phyloP scores from a whole-genome alignment of 2,329 filamentous ascomycete genomes.

The Fusarium clavum region DNA sequence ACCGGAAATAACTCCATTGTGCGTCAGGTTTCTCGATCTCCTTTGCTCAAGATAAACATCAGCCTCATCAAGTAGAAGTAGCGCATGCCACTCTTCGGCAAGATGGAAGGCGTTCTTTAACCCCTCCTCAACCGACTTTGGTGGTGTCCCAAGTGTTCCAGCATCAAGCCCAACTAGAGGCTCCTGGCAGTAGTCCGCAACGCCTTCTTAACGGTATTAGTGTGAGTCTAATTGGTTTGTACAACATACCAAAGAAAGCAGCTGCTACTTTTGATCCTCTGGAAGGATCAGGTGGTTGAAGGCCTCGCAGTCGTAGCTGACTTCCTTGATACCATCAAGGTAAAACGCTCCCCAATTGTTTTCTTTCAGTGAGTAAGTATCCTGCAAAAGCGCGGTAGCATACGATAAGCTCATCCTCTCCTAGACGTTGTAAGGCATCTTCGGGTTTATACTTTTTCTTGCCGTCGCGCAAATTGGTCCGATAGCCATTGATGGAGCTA shows the following conservation, averaged over 20 bases:
- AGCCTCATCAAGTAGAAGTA: not conserved
- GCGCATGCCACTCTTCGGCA: not conserved
- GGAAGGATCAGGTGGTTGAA: not conserved
- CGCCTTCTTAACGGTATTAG: not conserved
- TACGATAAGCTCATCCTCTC: not conserved
- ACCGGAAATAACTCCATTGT: not conserved
- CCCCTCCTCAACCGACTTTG: not conserved
- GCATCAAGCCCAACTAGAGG: not conserved
- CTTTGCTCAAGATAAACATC: not conserved
- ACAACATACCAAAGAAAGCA: not conserved
- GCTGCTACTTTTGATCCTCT: not conserved
- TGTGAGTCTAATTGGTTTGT: no score
- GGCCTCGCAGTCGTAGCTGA: not conserved
- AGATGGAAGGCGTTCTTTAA: not conserved
- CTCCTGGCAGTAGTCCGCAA: not conserved
- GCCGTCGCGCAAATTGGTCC: not conserved
- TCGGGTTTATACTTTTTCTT: not conserved
- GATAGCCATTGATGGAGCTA: no score
- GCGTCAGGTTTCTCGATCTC: not conserved
- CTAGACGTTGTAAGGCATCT: not conserved
- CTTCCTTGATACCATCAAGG: not conserved
- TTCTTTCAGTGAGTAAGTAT: not conserved
- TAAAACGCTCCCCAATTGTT: not conserved
- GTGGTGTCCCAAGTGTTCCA: not conserved
- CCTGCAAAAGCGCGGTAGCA: not conserved